A percentile compares a stretch with the other conserved stretches of the same genome.
Evolutionary conservation across 2,329 filamentous ascomycete species (phyloP).

Genomic region (Byssothecium circinans): DNA sequence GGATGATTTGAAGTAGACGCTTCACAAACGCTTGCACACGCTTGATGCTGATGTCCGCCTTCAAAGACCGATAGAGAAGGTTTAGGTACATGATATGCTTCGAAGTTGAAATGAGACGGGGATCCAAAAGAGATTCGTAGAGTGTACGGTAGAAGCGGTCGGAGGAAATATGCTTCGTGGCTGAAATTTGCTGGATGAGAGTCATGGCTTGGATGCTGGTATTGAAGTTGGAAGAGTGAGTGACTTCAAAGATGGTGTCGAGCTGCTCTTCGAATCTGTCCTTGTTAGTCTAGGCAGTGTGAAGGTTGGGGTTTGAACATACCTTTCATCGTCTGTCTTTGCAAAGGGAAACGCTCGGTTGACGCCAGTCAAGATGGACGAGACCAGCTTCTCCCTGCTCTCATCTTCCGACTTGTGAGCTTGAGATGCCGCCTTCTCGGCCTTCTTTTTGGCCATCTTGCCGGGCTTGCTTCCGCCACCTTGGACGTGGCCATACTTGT

Average conservation of each 20-base stretch:
- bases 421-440: slow-evolving; percentile 47
- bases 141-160: slow-evolving; percentile 94
- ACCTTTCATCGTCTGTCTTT: slow-evolving; percentile 74
- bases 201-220: slow-evolving; percentile 95
- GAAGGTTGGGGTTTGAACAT: slow-evolving; percentile 35
- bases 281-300: slow-evolving; percentile 8
- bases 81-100: slow-evolving; percentile 97
- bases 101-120: slow-evolving; percentile 82
- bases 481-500: slow-evolving; percentile 56
- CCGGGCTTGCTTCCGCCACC: slow-evolving; percentile 57
- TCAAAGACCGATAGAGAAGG: slow-evolving; percentile 82
- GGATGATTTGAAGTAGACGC: slow-evolving; percentile 82
- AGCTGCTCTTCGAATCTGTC: slow-evolving; percentile 79
- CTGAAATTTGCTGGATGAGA: slow-evolving; percentile 88
- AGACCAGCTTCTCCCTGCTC: slow-evolving; percentile 86
- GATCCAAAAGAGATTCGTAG: slow-evolving; percentile 92
- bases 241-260: slow-evolving; percentile 92
- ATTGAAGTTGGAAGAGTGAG: slow-evolving; percentile 98
- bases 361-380: slow-evolving; percentile 87
- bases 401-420: slow-evolving; percentile 58
- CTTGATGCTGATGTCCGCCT: slow-evolving; percentile 85
- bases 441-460: slow-evolving; percentile 55
- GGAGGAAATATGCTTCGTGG: slow-evolving; percentile 75
- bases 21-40: slow-evolving; percentile 96
- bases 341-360: slow-evolving; percentile 96